Base-by-base conservation (phyloP, 495 filamentous ascomycete species). In the Aspergillus kassunensis region DNA sequence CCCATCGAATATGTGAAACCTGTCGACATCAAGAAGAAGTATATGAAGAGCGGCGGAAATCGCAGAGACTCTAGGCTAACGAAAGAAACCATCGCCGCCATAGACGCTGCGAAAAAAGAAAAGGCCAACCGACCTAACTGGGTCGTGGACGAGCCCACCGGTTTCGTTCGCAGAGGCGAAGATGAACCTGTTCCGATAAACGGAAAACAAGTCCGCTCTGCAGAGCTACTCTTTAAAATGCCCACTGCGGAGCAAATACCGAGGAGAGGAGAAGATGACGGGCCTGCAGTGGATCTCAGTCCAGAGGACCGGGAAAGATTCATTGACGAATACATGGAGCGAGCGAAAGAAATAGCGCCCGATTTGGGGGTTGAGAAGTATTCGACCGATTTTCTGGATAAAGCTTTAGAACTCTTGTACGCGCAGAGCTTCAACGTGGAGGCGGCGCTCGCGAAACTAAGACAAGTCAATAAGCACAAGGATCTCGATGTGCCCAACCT, bases 1-100 rank as follows among this genome's bases (percentile, higher is more conserved):
- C 83, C 89, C 3, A 85, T 99, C 33, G 80, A 95, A 64, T 87
- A 95, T 36, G 89, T 95, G 47, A 97, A 97, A 65, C 83, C 91
- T 7, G 69, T 82, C 1, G 90, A 97, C 59, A 80, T 86, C 57
- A 96, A 91, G 69, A 95, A 85, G 71, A 86, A 84, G 50, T 82
- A 80, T 36, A 61, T 79, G 47, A 87, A 87, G 57, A 58, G 64
- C 25, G 72, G 78, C 13, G 80, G 76, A 36, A 78, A 83, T 44
- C 87, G 87, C 58, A 86, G 84, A 58, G 80, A 86, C 31, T 74
- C 77, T 23, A 92, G 91, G 58, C 69, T 84, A 36, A 82, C 84
- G 16, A 95, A 92, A 60, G 91, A 95, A 49, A 79, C 84, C 7
- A 71, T 86, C 41, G 87, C 90, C 43, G 86, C 85, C 4, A 60